Base-by-base conservation (phyloP, 2,329 filamentous ascomycete species). In the Tolypocladium tropicale region DNA sequence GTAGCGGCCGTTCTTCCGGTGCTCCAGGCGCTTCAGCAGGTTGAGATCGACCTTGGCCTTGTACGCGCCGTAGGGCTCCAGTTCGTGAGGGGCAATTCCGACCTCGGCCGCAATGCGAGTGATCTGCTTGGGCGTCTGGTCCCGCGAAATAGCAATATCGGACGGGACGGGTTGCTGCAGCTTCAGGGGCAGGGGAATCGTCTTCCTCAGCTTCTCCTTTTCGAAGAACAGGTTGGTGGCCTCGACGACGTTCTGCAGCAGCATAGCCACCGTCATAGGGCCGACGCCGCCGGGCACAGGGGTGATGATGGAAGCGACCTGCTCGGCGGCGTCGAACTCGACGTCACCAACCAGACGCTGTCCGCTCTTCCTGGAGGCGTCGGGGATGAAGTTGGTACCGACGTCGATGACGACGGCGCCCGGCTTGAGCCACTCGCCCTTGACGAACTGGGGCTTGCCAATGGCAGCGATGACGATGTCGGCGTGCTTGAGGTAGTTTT, bases 201-300 rank as follows among this genome's bases (percentile, higher is more conserved):
- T 89, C 63, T 83, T 85, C 57, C 94, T 83, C 60, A 86, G 78
- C 74, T 90, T 95, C 70, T 95, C 88, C 59, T 83, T 82, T 61
- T 94, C 89, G 61, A 94, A 94, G 67, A 90, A 92, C 56, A 82
- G 76, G 52, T 85, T 87, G 37, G 94, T 88, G 36, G 93, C 86
- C 63, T 93, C 88, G 55, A 97, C 88, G 10, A 97, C 92, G 68
- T 99, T 99, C 72, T 95, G 89, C 65, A 99, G 77, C 52, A 99
- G 79, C 94, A 99, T 99, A 58, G 94, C 94, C 60, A 99, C 92
- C 3, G 94, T 99, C 94, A 99, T 99, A 53, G 94, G 94, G 0
- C 94, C 94, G 57, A 99, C 94, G 71, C 94, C 94, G 56, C 94
- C 94, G 1, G 94, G 94, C 2, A 99, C 94, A 1, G 94, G 94